Conservation (phyloP, 306 rosid species). For the Fragaria ananassa region DNA sequence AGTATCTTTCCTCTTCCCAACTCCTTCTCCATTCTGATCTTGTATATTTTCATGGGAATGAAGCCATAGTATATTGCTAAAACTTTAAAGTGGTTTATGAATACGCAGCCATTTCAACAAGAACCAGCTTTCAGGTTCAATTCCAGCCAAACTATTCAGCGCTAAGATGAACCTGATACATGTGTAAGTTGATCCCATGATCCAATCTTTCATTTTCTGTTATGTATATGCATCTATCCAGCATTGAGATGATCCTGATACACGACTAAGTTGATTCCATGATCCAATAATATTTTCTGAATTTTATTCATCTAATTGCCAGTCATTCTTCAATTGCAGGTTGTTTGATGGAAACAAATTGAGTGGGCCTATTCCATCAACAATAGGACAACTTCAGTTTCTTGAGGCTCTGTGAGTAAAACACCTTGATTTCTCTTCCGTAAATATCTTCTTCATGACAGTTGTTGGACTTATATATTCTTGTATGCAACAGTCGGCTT, state of each 20-base stretch:
- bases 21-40: neutral
- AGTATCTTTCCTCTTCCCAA: conserved; percentile 28
- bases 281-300: neutral
- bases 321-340: conserved; percentile 36
- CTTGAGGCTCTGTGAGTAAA: conserved; percentile 94
- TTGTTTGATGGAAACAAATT: conserved; percentile 75
- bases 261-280: conserved; percentile 55
- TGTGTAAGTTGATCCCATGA: conserved; percentile 50
- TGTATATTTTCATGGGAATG: neutral
- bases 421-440: conserved; percentile 11
- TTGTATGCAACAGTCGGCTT: conserved; percentile 68
- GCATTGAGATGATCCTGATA: conserved; percentile 63
- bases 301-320: conserved; percentile 11
- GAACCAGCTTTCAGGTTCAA: conserved; percentile 79
- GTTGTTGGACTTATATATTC: conserved; percentile 15
- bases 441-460: conserved; percentile 4
- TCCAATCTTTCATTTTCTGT: neutral
- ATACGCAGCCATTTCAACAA: conserved; percentile 90
- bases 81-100: conserved; percentile 1
- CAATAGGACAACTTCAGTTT: conserved; percentile 69
- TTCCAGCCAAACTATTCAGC: conserved; percentile 65
- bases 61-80: neutral
- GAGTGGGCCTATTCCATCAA: conserved; percentile 58
- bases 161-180: conserved; percentile 76
- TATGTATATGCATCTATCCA: conserved; percentile 32